Evolutionary conservation across 2,329 filamentous ascomycete genomes (phyloP).

Genomic region (Fusarium sambucinum): DNA sequence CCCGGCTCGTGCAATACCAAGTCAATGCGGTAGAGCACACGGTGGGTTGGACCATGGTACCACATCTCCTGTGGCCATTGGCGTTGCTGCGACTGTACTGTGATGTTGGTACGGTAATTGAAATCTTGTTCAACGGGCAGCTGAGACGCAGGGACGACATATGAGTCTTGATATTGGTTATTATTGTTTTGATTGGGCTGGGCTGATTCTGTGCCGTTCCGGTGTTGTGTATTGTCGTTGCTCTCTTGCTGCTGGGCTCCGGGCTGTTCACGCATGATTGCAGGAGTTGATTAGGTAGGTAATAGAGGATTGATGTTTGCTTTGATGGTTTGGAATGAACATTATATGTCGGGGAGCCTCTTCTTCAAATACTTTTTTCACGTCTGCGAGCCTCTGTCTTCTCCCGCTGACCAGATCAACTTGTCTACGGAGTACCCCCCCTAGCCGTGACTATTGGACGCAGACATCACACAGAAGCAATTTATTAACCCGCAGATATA

Average conservation of each 20-base stretch:
- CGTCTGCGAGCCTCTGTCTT: not conserved
- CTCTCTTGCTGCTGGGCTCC: not conserved
- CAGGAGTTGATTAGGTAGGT: not conserved
- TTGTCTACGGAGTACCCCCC: too few relatives aligned
- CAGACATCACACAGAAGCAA: not conserved
- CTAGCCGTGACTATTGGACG: too few relatives aligned
- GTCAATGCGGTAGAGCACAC: conserved; percentile 32
- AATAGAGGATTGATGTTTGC: not conserved
- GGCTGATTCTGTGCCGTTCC: not conserved
- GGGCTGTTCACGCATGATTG: conserved; percentile 1
- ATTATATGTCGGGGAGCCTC: not conserved
- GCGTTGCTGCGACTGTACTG: not conserved
- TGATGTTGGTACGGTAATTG: conserved; percentile 20
- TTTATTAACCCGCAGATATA: not conserved
- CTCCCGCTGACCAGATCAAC: not conserved
- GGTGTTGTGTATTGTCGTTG: not conserved
- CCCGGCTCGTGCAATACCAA: too few relatives aligned
- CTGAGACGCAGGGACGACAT: conserved; percentile 3
- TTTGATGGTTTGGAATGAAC: not conserved
- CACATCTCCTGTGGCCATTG: conserved; percentile 36
- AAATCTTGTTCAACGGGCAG: not conserved
- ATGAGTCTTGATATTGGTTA: not conserved
- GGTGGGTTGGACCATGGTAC: conserved; percentile 21
- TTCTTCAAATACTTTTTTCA: conserved; percentile 9
- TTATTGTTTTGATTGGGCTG: not conserved